These are phyloP conservation scores for Bidens hawaiensis DNA, from an alignment of 140 eudicot species.

Conservation along the genomic window DNA sequence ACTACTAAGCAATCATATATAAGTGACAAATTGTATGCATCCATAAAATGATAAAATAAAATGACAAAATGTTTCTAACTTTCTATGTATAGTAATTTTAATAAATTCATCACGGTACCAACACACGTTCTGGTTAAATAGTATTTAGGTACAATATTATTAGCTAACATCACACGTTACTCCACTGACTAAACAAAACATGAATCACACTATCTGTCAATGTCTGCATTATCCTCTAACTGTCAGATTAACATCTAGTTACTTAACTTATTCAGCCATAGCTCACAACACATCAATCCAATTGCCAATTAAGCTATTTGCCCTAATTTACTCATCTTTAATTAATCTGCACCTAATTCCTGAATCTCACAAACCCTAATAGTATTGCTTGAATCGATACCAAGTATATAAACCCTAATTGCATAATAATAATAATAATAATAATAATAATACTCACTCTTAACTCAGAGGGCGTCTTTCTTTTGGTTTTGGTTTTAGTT, in stretches of 20 bases:
- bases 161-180: conserved; percentile 7
- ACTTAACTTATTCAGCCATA: neutral
- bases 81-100: neutral
- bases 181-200: conserved; percentile 6
- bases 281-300: neutral
- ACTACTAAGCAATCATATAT: neutral
- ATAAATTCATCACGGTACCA: neutral
- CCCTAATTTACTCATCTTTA: conserved; percentile 7
- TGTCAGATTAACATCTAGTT: neutral
- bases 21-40: neutral
- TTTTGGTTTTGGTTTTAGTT: conserved; percentile 54
- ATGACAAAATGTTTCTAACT: neutral
- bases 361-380: neutral
- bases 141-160: neutral
- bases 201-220: conserved; percentile 5
- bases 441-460: conserved; percentile 35
- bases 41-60: neutral
- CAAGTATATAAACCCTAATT: neutral
- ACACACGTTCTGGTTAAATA: conserved; percentile 3
- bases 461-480: conserved; percentile 76
- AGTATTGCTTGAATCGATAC: neutral
- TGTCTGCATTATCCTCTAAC: neutral
- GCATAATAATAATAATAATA: neutral
- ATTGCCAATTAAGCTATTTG: conserved; percentile 8
- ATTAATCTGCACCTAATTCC: neutral